Evolutionary conservation across 2,329 filamentous ascomycete genomes (phyloP).

Genomic region (Teratosphaeria viscida): DNA sequence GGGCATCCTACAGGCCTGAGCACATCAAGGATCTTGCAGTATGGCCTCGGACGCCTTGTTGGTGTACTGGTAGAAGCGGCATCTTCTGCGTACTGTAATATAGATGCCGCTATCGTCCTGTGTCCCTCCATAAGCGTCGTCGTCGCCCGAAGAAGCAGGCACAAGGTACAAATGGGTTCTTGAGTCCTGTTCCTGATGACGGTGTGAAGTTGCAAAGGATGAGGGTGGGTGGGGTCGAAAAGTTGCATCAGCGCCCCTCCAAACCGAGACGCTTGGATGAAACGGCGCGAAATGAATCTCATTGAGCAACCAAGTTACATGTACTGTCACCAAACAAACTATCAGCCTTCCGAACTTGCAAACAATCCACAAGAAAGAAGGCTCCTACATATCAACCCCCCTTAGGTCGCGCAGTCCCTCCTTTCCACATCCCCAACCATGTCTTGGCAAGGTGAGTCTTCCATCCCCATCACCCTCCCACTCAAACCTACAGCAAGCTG

Average conservation of each 20-base stretch:
- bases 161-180: background rate
- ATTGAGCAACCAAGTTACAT: background rate
- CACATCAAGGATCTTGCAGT: too few species aligned
- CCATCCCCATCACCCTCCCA: conserved; percentile 3
- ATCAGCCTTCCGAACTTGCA: background rate
- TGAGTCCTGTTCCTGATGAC: background rate
- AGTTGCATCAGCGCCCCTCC: background rate
- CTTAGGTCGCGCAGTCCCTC: background rate
- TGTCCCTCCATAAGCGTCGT: background rate
- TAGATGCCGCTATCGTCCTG: background rate
- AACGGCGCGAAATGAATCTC: background rate
- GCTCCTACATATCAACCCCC: background rate
- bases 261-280: background rate
- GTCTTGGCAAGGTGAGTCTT: conserved; percentile 62
- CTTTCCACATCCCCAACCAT: conserved; percentile 34
- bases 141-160: background rate
- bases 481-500: background rate
- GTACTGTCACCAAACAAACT: background rate
- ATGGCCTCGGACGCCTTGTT: too few species aligned
- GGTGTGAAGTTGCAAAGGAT: background rate
- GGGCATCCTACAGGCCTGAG: too few species aligned
- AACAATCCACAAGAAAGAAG: background rate
- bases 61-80: too few species aligned
- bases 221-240: background rate
- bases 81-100: background rate